Base-by-base conservation (phyloP, 139 green algal genomes). In the Marvania coccoides region DNA sequence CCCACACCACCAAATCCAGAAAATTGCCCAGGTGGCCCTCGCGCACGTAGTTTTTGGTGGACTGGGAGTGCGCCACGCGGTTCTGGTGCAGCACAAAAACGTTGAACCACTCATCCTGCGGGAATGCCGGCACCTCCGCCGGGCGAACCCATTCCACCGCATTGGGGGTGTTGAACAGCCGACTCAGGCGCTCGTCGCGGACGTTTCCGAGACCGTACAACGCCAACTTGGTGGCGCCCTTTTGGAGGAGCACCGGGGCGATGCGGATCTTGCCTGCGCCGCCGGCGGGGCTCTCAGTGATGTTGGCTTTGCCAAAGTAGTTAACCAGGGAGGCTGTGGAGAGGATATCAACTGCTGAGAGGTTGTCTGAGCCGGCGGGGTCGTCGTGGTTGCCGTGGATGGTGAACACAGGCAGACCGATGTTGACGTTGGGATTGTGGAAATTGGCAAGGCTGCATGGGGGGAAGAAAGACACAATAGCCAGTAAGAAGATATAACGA, bases 311-410 rank as follows among this genome's bases (percentile, higher is more conserved):
- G 30, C 94, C 94, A 83, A 98, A 99, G 85, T 99, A 99, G 82
- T 99, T 98, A 59, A 98, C 81, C 8, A 98, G 80, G 38, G 81
- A 80, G 58, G 69, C 81, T 26, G 76, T 77, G 29, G 88, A 87
- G 14, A 98, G 76, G 36, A 98, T 85, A 77, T 98, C 93, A 30
- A 99, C 86, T 0, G 94, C 90, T 26, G 85, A 95, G 30, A 98
- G 75, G 71, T 95, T 94, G 64, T 96, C 88, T 1, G 79, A 70
- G 19, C 91, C 90, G 2, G 81, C 72, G 19, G 94, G 93, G 65
- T 99, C 92, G 75, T 99, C 94, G 80, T 99, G 94, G 76, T 99
- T 99, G 65, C 94, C 94, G 65, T 99, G 94, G 68, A 99, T 97
- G 35, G 85, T 96, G 77, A 99, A 97, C 26, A 98, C 84, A 6